Evolutionary conservation across 2,329 filamentous ascomycete genomes (phyloP).

Genomic region (Aciculosporium take): DNA sequence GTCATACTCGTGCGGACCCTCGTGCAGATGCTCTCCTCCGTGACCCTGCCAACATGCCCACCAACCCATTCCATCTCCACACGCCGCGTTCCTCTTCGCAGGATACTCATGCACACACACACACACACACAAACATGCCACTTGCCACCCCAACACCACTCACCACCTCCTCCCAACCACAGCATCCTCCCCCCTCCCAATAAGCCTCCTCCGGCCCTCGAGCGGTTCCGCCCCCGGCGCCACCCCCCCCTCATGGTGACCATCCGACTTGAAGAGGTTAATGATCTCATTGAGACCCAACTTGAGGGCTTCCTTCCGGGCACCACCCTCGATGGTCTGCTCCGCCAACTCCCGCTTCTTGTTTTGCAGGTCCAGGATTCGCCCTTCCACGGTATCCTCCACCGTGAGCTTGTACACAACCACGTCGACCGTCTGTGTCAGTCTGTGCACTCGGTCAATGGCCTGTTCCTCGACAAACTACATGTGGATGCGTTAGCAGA

Average conservation of each 20-base stretch:
- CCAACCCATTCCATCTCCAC: no score
- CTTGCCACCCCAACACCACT: background rate
- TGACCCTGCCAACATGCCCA: no score
- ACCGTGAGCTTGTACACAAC: conserved; percentile 91
- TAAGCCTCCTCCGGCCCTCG: conserved; percentile 2
- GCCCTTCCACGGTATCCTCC: conserved; percentile 73
- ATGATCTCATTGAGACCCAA: conserved; percentile 88
- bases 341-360: conserved; percentile 87
- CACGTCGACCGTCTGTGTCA: conserved; percentile 91
- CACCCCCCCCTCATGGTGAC: conserved; percentile 12
- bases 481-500: background rate
- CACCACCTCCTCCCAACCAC: conserved; percentile 30
- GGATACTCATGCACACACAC: background rate
- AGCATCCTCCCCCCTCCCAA: conserved; percentile 21
- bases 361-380: conserved; percentile 87
- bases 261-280: conserved; percentile 65
- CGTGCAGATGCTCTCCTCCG: no score
- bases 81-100: background rate
- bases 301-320: conserved; percentile 62
- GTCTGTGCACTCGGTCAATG: conserved; percentile 94
- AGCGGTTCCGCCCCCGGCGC: conserved; percentile 6
- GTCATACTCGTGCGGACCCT: no score
- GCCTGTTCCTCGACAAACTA: conserved; percentile 97
- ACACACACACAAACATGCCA: no score
- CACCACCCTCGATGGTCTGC: conserved; percentile 72